phyloP scores from a whole-genome alignment of 2,329 filamentous ascomycete species.

The Sporothrix dimorphospora region DNA sequence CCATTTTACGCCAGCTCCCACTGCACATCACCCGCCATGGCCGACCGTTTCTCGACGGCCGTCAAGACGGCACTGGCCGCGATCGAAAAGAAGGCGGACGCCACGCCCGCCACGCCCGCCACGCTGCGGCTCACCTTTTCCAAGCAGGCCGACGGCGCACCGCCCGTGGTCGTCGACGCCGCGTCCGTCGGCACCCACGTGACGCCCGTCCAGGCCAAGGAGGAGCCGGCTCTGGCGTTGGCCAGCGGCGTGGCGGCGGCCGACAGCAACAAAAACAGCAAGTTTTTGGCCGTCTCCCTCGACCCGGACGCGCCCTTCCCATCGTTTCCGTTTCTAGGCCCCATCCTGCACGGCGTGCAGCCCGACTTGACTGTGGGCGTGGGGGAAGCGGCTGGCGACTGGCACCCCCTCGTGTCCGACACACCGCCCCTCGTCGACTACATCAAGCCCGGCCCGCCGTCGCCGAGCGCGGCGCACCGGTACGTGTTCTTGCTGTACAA shows the following conservation, averaged over 20 bases:
- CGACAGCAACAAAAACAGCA: neutral
- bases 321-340: conserved; percentile 46
- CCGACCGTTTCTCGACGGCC: conserved; percentile 8
- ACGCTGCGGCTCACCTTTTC: conserved; percentile 24
- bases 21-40: conserved; percentile 9
- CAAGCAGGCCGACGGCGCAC: neutral
- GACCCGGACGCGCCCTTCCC: conserved; percentile 54
- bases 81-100: neutral
- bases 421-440: conserved; percentile 22
- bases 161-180: neutral
- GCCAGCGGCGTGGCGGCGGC: neutral
- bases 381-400: conserved; percentile 15
- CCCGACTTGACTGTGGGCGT: conserved; percentile 40
- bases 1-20: too few species aligned
- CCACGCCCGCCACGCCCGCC: neutral
- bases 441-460: conserved; percentile 29
- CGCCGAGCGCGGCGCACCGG: conserved; percentile 30
- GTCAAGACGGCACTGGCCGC: conserved; percentile 10
- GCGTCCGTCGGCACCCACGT: conserved; percentile 2
- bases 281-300: conserved; percentile 47
- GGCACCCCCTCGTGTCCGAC: conserved; percentile 21
- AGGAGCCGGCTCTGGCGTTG: neutral
- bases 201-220: conserved; percentile 13
- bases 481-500: conserved; percentile 33
- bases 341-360: conserved; percentile 54